Percentiles rank a stretch among this genome's conserved stretches.
Evolutionary conservation across 2,329 filamentous ascomycete genomes (phyloP).

Genomic region (Didymosphaeria variabile): DNA sequence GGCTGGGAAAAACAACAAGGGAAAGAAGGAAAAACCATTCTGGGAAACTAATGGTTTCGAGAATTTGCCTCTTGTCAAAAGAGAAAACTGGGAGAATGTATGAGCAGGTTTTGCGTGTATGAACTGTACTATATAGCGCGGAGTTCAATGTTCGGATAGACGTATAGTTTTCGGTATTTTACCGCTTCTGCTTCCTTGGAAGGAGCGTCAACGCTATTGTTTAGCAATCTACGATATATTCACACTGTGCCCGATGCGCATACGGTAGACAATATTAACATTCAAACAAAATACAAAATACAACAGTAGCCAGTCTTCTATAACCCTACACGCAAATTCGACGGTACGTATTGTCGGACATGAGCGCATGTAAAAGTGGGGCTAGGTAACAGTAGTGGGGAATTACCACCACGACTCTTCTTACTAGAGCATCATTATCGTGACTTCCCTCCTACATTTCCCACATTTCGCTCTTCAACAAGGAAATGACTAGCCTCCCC

Average conservation of each 20-base stretch:
- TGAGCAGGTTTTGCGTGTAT: not conserved
- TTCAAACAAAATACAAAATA: too few species aligned
- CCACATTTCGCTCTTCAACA: not conserved
- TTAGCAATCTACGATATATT: too few species aligned
- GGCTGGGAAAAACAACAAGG: slow-evolving; percentile 10
- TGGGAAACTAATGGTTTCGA: slow-evolving; percentile 34
- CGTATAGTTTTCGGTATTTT: too few species aligned
- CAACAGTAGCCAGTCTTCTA: too few species aligned
- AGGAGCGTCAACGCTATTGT: too few species aligned
- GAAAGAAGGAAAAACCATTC: slow-evolving; percentile 25
- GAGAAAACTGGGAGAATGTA: slow-evolving; percentile 1
- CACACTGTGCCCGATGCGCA: too few species aligned
- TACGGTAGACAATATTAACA: too few species aligned
- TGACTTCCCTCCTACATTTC: not conserved
- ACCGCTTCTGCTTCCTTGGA: too few species aligned
- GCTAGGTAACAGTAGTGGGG: not conserved
- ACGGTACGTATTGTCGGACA: not conserved
- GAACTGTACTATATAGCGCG: not conserved
- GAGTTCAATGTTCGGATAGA: too few species aligned
- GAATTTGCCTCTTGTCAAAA: slow-evolving; percentile 12
- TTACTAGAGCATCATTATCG: not conserved
- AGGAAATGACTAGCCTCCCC: slow-evolving; percentile 2
- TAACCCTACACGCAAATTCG: not conserved
- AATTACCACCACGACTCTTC: not conserved
- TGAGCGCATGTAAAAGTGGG: not conserved